Percentiles rank a stretch among this genome's conserved stretches.
Conservation (phyloP, 176 grass and related monocot species). For the Carex cristatella region DNA sequence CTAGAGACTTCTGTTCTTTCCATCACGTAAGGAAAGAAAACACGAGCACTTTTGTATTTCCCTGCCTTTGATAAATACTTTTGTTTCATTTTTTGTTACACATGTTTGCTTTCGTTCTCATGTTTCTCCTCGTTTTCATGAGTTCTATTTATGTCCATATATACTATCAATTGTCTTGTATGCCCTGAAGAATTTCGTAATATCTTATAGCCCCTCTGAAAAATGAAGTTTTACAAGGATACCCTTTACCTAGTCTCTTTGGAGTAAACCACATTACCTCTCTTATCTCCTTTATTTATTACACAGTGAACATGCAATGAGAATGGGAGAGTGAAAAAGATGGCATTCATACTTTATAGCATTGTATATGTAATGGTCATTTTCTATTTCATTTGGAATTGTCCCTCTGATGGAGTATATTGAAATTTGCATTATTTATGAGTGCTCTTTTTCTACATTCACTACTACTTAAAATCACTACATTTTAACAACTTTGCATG, state of each 20-base stretch:
- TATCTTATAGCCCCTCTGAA: background rate
- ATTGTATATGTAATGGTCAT: background rate
- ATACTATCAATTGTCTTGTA: background rate
- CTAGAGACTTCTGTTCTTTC: constrained; percentile 91
- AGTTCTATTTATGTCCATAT: background rate
- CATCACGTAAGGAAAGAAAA: constrained; percentile 50
- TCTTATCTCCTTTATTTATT: background rate
- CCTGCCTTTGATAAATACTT: too few species aligned
- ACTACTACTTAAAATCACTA: background rate
- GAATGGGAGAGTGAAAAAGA: background rate
- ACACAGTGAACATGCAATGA: background rate
- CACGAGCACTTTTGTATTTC: background rate
- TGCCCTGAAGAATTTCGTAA: background rate
- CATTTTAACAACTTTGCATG: constrained; percentile 1
- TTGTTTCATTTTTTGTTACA: background rate
- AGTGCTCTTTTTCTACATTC: background rate
- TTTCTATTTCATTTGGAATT: background rate
- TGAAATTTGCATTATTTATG: background rate
- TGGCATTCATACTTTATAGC: background rate
- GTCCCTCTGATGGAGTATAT: background rate
- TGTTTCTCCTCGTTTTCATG: background rate
- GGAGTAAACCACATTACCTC: background rate
- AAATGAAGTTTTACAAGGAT: background rate
- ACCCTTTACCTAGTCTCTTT: background rate
- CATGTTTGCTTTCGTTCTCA: background rate